Conservation (phyloP, 169 alveolate species). For the Babesia bigemina region DNA sequence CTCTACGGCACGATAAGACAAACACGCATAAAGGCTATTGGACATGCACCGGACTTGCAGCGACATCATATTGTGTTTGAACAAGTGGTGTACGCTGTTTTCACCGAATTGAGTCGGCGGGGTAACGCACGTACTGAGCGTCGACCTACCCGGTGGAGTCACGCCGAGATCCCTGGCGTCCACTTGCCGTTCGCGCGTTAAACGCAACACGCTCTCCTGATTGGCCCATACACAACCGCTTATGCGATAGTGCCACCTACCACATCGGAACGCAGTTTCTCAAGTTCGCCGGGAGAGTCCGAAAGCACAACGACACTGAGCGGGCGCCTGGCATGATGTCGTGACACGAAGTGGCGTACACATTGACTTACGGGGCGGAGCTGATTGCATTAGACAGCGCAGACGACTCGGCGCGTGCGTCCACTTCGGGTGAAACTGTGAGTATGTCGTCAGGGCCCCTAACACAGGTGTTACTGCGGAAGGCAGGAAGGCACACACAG, state of each 20-base stretch:
- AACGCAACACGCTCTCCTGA: slow-evolving; percentile 17
- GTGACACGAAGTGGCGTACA: not conserved
- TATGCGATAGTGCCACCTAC: not conserved
- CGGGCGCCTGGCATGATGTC: slow-evolving; percentile 11
- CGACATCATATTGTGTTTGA: not conserved
- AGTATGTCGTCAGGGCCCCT: slow-evolving; percentile 43
- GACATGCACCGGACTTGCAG: not conserved
- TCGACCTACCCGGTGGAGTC: slow-evolving; percentile 1
- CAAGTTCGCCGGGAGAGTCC: slow-evolving; percentile 25
- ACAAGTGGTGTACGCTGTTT: not conserved
- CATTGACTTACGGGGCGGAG: slow-evolving; percentile 27
- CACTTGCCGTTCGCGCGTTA: slow-evolving; percentile 19
- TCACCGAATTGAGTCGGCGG: not conserved
- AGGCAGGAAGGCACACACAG: slow-evolving; percentile 27
- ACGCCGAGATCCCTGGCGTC: not conserved
- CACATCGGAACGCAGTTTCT: slow-evolving; percentile 29
- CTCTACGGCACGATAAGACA: not conserved
- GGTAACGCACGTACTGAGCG: not conserved
- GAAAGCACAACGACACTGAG: slow-evolving; percentile 31
- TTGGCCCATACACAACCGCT: not conserved
- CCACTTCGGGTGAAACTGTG: slow-evolving; percentile 41
- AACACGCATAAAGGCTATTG: not conserved
- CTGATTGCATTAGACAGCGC: slow-evolving; percentile 14
- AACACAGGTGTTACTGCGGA: not conserved
- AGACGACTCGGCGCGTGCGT: slow-evolving; percentile 40